Conservation (phyloP, 345 rosid genomes). For the Adansonia digitata region DNA sequence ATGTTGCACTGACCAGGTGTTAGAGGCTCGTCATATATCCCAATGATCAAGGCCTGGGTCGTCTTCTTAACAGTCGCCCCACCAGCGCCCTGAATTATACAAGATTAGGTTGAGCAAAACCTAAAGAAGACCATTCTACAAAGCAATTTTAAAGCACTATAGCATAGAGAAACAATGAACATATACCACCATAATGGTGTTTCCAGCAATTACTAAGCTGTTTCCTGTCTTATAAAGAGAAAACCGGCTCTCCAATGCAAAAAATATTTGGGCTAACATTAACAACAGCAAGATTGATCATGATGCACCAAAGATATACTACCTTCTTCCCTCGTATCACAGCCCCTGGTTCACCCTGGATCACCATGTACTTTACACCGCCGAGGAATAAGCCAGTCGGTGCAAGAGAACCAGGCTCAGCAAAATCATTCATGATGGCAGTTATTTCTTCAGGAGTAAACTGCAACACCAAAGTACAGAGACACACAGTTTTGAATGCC, state of each 20-base stretch:
- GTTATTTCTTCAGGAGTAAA: constrained; percentile 57
- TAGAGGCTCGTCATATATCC: constrained; percentile 77
- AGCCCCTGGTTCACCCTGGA: no score
- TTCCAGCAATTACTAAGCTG: background rate
- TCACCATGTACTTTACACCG: constrained; percentile 28
- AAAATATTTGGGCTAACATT: background rate
- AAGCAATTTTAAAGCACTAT: background rate
- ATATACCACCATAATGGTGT: background rate
- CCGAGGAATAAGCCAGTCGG: constrained; percentile 30
- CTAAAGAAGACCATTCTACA: background rate
- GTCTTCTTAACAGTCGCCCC: constrained; percentile 80
- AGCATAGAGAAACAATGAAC: background rate
- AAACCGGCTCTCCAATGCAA: background rate
- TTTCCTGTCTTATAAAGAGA: background rate
- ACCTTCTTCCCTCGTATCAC: constrained; percentile 91
- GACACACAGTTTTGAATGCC: background rate
- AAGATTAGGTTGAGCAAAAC: background rate
- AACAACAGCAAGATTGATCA: background rate
- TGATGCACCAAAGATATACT: background rate
- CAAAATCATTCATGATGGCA: no score
- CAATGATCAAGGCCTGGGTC: constrained; percentile 61
- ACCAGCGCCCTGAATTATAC: no score
- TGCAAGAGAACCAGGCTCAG: constrained; percentile 29
- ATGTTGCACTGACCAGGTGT: constrained; percentile 84
- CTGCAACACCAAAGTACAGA: constrained; percentile 31